Conservation (phyloP, 495 filamentous ascomycete species). For the Thermothielavioides terrestris region DNA sequence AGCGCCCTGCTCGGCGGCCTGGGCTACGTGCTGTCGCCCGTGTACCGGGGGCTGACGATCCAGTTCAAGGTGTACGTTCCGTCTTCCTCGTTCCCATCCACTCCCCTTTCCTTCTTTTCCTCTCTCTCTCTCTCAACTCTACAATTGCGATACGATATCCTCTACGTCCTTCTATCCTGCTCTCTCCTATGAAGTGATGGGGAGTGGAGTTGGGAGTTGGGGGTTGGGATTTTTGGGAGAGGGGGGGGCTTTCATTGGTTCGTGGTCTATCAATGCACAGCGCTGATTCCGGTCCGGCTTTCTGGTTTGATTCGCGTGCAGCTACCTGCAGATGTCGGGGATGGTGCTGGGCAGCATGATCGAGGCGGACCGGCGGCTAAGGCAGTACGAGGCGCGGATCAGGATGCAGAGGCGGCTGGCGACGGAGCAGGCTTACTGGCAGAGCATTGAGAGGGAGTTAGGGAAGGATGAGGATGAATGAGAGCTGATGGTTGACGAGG, state of each 20-base stretch:
- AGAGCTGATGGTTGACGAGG: not conserved
- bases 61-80: constrained; percentile 79
- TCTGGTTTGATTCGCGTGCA: constrained; percentile 25
- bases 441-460: constrained; percentile 38
- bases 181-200: not conserved
- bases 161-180: too few species aligned
- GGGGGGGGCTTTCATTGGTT: too few species aligned
- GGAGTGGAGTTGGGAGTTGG: too few species aligned
- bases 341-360: constrained; percentile 83
- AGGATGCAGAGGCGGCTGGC: constrained; percentile 56
- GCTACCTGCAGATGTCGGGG: constrained; percentile 75
- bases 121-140: not conserved
- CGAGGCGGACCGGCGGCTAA: constrained; percentile 69
- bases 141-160: too few species aligned
- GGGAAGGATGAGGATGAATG: constrained; percentile 30
- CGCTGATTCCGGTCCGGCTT: too few species aligned
- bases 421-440: constrained; percentile 55
- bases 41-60: constrained; percentile 74
- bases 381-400: constrained; percentile 54
- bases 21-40: constrained; percentile 53
- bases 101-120: not conserved
- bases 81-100: not conserved
- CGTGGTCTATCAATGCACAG: too few species aligned
- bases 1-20: constrained; percentile 47
- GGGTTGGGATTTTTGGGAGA: too few species aligned